These are phyloP conservation scores for Pouteria glomerata DNA, from an alignment of 148 eudicot genomes.

Conservation along the genomic window DNA sequence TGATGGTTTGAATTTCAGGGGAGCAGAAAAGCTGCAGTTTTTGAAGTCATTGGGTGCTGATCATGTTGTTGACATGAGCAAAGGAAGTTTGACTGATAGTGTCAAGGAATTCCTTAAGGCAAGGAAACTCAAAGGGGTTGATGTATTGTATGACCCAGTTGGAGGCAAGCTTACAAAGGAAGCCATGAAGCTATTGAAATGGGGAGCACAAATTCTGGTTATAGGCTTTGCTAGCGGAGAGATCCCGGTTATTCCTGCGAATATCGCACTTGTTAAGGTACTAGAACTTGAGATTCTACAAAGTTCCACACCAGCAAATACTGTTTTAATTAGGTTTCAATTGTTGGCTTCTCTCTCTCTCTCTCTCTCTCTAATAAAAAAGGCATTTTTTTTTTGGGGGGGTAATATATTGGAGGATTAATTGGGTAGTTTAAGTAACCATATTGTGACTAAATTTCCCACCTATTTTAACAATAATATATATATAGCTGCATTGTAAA, in stretches of 20 bases:
- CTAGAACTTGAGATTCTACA: neutral
- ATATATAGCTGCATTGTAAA: neutral
- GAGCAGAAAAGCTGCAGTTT: constrained; percentile 74
- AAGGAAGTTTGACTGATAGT: constrained; percentile 53
- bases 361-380: too few species aligned
- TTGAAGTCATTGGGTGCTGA: constrained; percentile 79
- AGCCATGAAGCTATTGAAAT: constrained; percentile 66
- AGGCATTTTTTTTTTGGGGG: too few species aligned
- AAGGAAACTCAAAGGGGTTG: constrained; percentile 85
- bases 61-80: constrained; percentile 80
- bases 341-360: too few species aligned
- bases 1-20: constrained; percentile 46
- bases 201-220: constrained; percentile 94
- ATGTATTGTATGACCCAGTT: constrained; percentile 96
- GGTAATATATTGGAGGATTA: too few species aligned
- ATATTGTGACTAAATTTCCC: too few species aligned
- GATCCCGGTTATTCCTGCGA: constrained; percentile 85
- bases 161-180: constrained; percentile 94
- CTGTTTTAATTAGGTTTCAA: neutral
- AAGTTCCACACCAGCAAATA: neutral
- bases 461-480: too few species aligned
- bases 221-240: constrained; percentile 99
- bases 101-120: constrained; percentile 76
- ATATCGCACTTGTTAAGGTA: constrained; percentile 97
- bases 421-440: too few species aligned